Conservation (phyloP, 129 eudicot genomes). For the Smallanthus sonchifolius region DNA sequence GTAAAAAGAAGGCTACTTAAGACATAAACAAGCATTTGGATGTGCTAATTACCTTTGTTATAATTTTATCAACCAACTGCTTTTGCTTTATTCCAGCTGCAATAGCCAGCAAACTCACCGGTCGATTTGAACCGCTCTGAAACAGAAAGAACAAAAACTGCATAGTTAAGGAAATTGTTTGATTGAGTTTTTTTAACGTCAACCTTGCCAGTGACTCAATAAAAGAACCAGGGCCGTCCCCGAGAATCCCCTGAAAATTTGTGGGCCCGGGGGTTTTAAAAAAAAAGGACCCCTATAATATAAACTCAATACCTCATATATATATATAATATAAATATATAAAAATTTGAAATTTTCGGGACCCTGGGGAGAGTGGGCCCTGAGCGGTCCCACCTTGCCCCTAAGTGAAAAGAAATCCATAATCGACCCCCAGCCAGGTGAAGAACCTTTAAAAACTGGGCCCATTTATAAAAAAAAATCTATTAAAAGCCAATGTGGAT, state of each 20-base stretch:
- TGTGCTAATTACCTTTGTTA: constrained; percentile 51
- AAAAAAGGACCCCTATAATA: too few relatives aligned
- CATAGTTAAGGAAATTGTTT: not conserved
- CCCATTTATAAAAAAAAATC: too few relatives aligned
- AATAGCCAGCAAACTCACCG: constrained; percentile 64
- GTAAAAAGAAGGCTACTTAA: not conserved
- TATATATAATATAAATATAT: too few relatives aligned
- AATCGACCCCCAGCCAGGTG: too few relatives aligned
- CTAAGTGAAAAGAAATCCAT: too few relatives aligned
- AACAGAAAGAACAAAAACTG: not conserved
- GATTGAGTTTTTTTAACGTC: not conserved
- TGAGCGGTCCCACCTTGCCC: too few relatives aligned
- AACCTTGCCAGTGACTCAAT: not conserved
- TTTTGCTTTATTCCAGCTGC: constrained; percentile 93
- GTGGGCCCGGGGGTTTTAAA: too few relatives aligned
- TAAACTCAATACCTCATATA: too few relatives aligned
- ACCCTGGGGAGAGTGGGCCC: too few relatives aligned
- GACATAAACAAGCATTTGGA: not conserved
- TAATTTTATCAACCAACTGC: constrained; percentile 49
- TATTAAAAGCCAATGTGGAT: not conserved
- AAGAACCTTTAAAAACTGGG: too few relatives aligned
- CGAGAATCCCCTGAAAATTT: too few relatives aligned
- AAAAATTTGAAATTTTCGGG: too few relatives aligned
- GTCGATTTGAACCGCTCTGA: constrained; percentile 36
- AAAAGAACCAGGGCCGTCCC: not conserved